phyloP scores from a whole-genome alignment of 805 yeast species.

The Peterozyma toletana region DNA sequence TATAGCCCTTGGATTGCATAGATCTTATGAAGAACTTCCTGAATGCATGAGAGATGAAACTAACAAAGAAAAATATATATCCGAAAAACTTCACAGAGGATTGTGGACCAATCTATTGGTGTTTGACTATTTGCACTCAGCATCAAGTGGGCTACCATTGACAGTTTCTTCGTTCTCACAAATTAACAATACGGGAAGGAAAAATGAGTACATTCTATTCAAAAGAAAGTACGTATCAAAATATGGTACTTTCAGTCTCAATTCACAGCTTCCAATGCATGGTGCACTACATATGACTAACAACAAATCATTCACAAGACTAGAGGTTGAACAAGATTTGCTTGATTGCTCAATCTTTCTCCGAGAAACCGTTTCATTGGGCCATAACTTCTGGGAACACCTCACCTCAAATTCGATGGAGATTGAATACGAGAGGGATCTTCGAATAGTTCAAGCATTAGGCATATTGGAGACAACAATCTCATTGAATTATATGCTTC shows the following conservation, averaged over 20 bases:
- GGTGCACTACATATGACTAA: neutral
- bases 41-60: neutral
- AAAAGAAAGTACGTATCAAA: neutral
- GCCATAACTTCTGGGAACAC: slow-evolving; percentile 4
- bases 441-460: slow-evolving; percentile 1
- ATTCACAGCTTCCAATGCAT: neutral
- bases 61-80: neutral
- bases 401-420: slow-evolving; percentile 1
- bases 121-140: slow-evolving; percentile 1
- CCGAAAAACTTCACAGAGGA: neutral
- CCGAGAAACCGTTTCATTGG: neutral
- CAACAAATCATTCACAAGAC: neutral
- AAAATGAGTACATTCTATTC: neutral
- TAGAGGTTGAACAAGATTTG: slow-evolving; percentile 1
- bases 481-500: slow-evolving; percentile 3
- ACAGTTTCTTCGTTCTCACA: neutral
- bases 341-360: neutral
- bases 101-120: slow-evolving; percentile 4
- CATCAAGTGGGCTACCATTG: neutral
- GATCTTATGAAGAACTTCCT: neutral
- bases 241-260: neutral
- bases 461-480: slow-evolving; percentile 4
- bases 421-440: slow-evolving; percentile 1
- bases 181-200: neutral
- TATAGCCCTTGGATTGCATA: slow-evolving; percentile 1